Percentiles rank a stretch among this genome's conserved stretches.
Evolutionary conservation across 139 green algal genomes (phyloP).

Genomic region (Closterium sp.): DNA sequence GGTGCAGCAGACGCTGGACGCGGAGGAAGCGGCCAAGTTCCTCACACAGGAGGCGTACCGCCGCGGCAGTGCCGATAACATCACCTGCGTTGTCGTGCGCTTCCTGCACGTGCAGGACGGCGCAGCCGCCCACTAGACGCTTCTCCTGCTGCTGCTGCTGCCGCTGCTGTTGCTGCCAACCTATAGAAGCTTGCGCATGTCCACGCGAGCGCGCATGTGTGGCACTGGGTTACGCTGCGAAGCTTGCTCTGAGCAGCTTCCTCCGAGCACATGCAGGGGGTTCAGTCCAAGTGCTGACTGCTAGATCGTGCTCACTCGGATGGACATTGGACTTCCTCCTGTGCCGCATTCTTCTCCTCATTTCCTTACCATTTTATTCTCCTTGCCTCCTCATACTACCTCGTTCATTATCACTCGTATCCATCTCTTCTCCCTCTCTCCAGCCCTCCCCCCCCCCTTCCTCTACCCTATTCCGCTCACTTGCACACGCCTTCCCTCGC

Average conservation of each 20-base stretch:
- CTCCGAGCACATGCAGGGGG: neutral
- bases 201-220: neutral
- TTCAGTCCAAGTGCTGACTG: neutral
- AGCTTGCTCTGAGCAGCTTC: neutral
- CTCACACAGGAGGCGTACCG: constrained; percentile 47
- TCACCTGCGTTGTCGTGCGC: constrained; percentile 54
- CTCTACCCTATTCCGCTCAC: neutral
- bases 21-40: constrained; percentile 45
- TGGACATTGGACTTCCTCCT: neutral
- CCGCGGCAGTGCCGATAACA: constrained; percentile 50
- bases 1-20: constrained; percentile 38
- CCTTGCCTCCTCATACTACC: neutral
- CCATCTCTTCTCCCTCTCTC: neutral
- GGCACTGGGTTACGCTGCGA: neutral
- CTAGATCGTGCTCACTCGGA: neutral
- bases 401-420: neutral
- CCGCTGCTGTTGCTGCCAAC: neutral
- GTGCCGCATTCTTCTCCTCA: too few species aligned
- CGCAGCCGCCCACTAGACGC: neutral
- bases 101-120: constrained; percentile 30
- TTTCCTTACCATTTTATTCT: neutral
- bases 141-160: neutral
- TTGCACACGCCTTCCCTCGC: neutral
- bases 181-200: neutral
- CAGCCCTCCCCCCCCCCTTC: too few species aligned